Conservation (phyloP, 140 eudicot species). For the Ambrosia hybrid region DNA sequence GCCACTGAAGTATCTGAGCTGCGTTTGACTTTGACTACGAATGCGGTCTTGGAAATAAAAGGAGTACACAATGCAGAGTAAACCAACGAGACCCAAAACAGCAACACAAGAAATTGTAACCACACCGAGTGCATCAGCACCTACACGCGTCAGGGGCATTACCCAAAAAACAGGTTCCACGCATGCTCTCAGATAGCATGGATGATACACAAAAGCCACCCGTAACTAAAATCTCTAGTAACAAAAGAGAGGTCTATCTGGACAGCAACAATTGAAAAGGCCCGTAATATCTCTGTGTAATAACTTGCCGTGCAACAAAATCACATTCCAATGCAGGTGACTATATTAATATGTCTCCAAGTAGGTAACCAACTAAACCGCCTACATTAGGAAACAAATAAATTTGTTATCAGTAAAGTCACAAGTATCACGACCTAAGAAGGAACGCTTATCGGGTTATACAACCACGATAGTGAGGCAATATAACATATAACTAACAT, state of each 20-base stretch:
- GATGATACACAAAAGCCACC: constrained; percentile 47
- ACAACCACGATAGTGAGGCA: not conserved
- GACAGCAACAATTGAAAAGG: not conserved
- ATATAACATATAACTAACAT: not conserved
- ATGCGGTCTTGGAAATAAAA: constrained; percentile 67
- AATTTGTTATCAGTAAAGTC: not conserved
- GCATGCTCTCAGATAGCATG: constrained; percentile 96
- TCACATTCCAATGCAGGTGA: constrained; percentile 14
- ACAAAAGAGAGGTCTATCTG: constrained; percentile 21
- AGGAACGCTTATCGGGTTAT: not conserved
- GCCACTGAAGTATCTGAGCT: constrained; percentile 77
- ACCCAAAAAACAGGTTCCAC: constrained; percentile 80
- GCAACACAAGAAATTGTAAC: constrained; percentile 77
- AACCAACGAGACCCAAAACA: constrained; percentile 55
- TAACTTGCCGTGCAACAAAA: not conserved
- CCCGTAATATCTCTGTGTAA: not conserved
- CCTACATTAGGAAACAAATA: constrained; percentile 22
- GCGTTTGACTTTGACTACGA: constrained; percentile 46
- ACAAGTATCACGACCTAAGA: not conserved
- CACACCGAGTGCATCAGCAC: constrained; percentile 99
- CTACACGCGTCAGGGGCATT: constrained; percentile 89
- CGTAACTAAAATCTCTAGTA: constrained; percentile 20
- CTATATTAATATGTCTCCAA: constrained; percentile 23
- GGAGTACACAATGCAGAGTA: constrained; percentile 67
- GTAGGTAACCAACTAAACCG: constrained; percentile 29